These are phyloP conservation scores for Aspergillus steynii DNA, from an alignment of 495 filamentous ascomycete genomes.

Conservation along the genomic window DNA sequence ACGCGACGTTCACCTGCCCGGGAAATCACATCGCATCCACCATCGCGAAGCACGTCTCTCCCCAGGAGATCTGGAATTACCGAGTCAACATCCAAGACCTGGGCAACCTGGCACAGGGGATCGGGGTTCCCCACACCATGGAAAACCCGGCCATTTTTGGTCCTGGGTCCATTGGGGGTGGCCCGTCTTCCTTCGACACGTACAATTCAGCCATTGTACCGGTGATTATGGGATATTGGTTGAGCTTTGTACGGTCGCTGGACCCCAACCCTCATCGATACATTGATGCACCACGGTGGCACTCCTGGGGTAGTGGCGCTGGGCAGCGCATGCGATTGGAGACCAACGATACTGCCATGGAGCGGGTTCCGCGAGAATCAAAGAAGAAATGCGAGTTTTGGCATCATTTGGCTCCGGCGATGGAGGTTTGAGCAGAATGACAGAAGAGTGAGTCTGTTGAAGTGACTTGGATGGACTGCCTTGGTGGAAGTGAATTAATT, in stretches of 20 bases:
- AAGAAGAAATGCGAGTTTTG: constrained; percentile 47
- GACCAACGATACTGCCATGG: constrained; percentile 53
- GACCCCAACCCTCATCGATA: constrained; percentile 56
- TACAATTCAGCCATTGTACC: constrained; percentile 50
- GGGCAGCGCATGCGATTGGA: constrained; percentile 43
- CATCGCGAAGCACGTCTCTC: constrained; percentile 36
- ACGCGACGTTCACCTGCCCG: constrained; percentile 68
- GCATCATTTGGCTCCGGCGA: constrained; percentile 18
- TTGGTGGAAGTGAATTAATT: no score
- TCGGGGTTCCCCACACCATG: constrained; percentile 64
- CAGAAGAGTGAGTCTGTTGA: not conserved
- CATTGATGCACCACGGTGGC: constrained; percentile 43
- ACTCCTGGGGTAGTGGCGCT: constrained; percentile 27
- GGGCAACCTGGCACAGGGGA: constrained; percentile 43
- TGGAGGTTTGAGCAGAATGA: not conserved
- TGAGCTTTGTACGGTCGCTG: constrained; percentile 61
- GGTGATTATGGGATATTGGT: constrained; percentile 62
- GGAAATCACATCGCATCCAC: constrained; percentile 39
- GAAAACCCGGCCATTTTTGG: constrained; percentile 63
- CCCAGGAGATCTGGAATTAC: constrained; percentile 52
- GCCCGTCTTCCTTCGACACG: constrained; percentile 20
- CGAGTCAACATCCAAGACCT: constrained; percentile 61
- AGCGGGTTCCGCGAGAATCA: constrained; percentile 44
- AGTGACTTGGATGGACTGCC: no score
- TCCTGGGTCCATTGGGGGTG: constrained; percentile 18